Evolutionary conservation across 129 eudicot species (phyloP), one percentile per base, ranked within the genome.

Genomic region (Artemisia annua): DNA sequence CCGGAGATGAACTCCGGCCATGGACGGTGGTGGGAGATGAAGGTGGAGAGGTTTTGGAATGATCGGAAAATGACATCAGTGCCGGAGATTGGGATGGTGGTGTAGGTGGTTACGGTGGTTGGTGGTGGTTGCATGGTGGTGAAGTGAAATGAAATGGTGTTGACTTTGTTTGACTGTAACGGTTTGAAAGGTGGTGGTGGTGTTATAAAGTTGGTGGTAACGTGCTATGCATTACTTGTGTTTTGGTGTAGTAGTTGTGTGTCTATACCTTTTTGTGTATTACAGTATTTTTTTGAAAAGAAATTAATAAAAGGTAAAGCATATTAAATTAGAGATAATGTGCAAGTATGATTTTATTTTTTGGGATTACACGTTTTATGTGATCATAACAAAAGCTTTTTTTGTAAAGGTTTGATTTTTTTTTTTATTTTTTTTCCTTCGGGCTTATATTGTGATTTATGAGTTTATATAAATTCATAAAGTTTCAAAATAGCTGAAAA

Each of bases 71-170:
- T 73, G 88, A 81, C 90, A 83, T 83, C 96, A 26, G 77, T 18
- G 51, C 78, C 86, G 75, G 92, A 78, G 83, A 89, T 81, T 11
- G 92, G 96, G 61, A 89, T 83, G 77, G 96, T 85, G 73, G 90
- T 89, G 90, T 89, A 87, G 73, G 85, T 15, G 69, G 22, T 20
- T 20, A n/a, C n/a, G n/a, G n/a, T n/a, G n/a, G 65, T 44, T 22
- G 86, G 52, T 6, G 88, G 73, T 12, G 85, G 75, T 11, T 60
- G 84, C 96, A 87, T 89, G 49, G 80, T 80, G 3, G 69, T 52
- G 44, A 1, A 30, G 69, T 52, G 44, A 1, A 30, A 30, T 35
- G 7, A 35, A 56, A 28, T 22, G 53, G 39, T 43, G 13, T 68
- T 80, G 53, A 11, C 75, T 54, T 4, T 39, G 48, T 77, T 84